Base-by-base conservation (phyloP, 345 rosid genomes). In the Hibiscus trionum region DNA sequence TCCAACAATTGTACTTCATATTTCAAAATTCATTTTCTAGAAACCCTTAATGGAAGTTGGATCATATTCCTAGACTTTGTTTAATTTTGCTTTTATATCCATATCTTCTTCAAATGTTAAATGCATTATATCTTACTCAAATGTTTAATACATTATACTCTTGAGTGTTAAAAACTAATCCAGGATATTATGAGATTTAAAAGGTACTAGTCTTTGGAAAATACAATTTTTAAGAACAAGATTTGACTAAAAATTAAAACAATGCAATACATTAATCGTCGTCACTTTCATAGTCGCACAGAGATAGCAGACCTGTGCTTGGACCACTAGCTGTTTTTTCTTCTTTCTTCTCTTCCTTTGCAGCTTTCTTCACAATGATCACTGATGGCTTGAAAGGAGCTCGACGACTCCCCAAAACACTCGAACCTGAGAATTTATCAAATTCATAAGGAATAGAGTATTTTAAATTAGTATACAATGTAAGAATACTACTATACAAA, bases 231-330 rank as follows among this genome's bases (percentile, higher is more conserved):
- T 29, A 2, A 60, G 35, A 61, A 16, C n/a, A 33, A 16, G n/a
- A 61, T 16, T 52, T 39, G 14, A 15, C 59, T 15, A 27, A 61
- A 61, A 33, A 44, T 44, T 7, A 61, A 31, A 15, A 31, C 2
- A 15, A 5, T 37, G 4, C 1, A 5, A 35, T 74, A 70, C 42
- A 66, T 72, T 80, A 86, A 44, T 88, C 91, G 29, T 86, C 93
- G 59, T 88, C 92, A 72, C 88, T 86, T 6, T 79, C 91, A 39
- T 91, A 89, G 50, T 75, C 84, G 63, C 83, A 86, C 3, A 93
- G 71, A 19, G 93, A 89, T 0, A 69, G 81, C 12, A 89, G 86
- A 50, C 82, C 90, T 6, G 5, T 68, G 68, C 73, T 79, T 8
- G 75, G 10, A 57, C 49, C 57, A 19, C 65, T 70, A 27, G 50